Evolutionary conservation across 2,329 filamentous ascomycete species (phyloP), one percentile per base, ranked within the genome.

Genomic region (Trichoderma asperellum): DNA sequence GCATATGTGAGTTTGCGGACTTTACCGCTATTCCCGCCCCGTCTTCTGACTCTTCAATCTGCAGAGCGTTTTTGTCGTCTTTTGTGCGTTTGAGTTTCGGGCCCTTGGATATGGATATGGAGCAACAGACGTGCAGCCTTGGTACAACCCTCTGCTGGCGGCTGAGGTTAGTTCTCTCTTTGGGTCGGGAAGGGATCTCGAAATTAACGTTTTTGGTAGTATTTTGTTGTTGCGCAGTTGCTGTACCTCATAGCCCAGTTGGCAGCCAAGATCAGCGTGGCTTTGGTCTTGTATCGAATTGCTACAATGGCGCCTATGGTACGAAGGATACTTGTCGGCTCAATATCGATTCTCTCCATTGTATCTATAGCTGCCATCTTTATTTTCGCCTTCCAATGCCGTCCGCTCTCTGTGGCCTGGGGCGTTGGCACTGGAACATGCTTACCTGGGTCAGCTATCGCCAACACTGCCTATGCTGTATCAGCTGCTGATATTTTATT

Each of bases 191-290:
- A 16, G 18, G 14, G 7, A 62, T 52, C 6, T 2, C 4, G 14
- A 24, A 4, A 34, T 27, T 62, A 18, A 62, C 12, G 18, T 24
- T 34, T 24, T 52, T n/a, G 47, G 59, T 6, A 62, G 59, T 62
- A 35, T 16, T 62, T 62, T n/a, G 59, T 62, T 24, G 32, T 62
- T 10, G 59, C 59, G 16, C 59, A 62, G 40, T 29, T 62, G 29
- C 49, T 62, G 1, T 62, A 62, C n/a, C 29, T 62, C 14, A 52
- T 62, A n/a, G 59, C 59, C 7, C 59, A 62, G 29, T 11, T 62
- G n/a, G 59, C 43, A 7, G 59, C 59, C 16, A 62, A 62, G 27
- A 35, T 62, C 43, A 62, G 59, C 27, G 59, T 62, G 43, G 59
- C 59, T 21, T 62, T 62, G 12, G 59, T 62, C 12, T 37, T 62